Conservation (phyloP, 2,329 filamentous ascomycete genomes). For the Coniochaeta ligniaria region DNA sequence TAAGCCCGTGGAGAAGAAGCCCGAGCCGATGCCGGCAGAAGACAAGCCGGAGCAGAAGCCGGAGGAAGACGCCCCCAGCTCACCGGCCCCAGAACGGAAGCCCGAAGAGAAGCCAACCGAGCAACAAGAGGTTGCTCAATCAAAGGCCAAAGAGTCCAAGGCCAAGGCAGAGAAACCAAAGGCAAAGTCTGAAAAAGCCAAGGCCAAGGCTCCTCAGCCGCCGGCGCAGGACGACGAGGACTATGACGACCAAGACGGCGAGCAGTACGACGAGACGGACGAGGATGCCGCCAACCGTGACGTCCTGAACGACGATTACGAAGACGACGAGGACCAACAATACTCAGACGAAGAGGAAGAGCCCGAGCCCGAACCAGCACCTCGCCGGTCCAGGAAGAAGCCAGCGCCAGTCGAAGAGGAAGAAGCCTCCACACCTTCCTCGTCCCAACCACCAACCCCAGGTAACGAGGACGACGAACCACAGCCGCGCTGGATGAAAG, state of each 20-base stretch:
- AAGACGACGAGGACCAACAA: slow-evolving; percentile 12
- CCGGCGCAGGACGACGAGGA: slow-evolving; percentile 4
- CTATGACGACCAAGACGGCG: slow-evolving; percentile 8
- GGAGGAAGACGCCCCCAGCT: no score
- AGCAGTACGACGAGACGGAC: slow-evolving; percentile 17
- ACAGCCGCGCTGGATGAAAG: slow-evolving; percentile 21
- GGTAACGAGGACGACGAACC: slow-evolving; percentile 21
- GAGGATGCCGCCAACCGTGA: slow-evolving; percentile 14
- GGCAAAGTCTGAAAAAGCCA: slow-evolving; percentile 8
- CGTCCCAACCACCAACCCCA: slow-evolving; percentile 22
- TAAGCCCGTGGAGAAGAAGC: background rate
- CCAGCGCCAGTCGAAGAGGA: slow-evolving; percentile 46
- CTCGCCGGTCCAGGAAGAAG: slow-evolving; percentile 33
- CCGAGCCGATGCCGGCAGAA: background rate
- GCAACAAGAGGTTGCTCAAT: background rate
- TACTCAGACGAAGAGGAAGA: slow-evolving; percentile 28
- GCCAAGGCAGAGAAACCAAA: slow-evolving; percentile 6
- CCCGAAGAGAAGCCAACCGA: background rate
- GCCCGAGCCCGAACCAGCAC: slow-evolving; percentile 34
- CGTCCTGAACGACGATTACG: slow-evolving; percentile 14
- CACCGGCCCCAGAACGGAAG: background rate
- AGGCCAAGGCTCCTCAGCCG: slow-evolving; percentile 5
- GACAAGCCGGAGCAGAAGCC: background rate
- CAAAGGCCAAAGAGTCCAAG: slow-evolving; percentile 6
- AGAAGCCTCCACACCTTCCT: slow-evolving; percentile 14